A percentile compares a stretch with the other conserved stretches of the same genome.
Evolutionary conservation across 1,284 basidiomycete species (phyloP).

Genomic region (Ceratobasidium sp.): DNA sequence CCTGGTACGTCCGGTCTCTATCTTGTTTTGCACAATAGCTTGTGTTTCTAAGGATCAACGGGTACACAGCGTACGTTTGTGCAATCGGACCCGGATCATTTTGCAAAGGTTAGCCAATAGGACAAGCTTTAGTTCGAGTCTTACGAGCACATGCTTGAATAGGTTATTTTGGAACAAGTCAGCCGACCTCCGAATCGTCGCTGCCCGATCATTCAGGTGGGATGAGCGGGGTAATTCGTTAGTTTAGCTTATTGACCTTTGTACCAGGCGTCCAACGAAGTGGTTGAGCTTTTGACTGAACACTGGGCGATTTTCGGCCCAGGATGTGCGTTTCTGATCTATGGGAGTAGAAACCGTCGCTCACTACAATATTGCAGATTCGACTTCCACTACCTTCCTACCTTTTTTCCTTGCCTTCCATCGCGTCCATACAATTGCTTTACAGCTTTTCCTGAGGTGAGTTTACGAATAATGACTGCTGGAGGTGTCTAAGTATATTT

Average conservation of each 20-base stretch:
- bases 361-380: conserved; percentile 65
- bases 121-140: not conserved
- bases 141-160: not conserved
- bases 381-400: conserved; percentile 85
- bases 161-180: conserved; percentile 88
- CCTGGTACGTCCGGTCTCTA: conserved; percentile 66
- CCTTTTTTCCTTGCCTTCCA: conserved; percentile 92
- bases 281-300: conserved; percentile 89
- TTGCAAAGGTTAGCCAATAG: conserved; percentile 74
- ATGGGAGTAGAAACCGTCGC: conserved; percentile 48
- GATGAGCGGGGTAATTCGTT: not conserved
- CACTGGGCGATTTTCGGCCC: conserved; percentile 87
- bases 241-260: not conserved
- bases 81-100: conserved; percentile 79
- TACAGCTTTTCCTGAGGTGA: conserved; percentile 86
- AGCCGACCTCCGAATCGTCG: conserved; percentile 81
- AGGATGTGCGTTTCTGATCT: conserved; percentile 68
- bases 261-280: conserved; percentile 82
- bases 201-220: conserved; percentile 78
- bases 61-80: conserved; percentile 74
- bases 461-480: conserved; percentile 29
- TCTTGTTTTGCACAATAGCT: not conserved
- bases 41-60: conserved; percentile 12
- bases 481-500: conserved; percentile 8
- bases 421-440: conserved; percentile 84